A percentile compares a stretch with the other conserved stretches of the same genome.
These are phyloP conservation scores for Suillus paluster DNA, from an alignment of 768 basidiomycete genomes.

Conservation along the genomic window DNA sequence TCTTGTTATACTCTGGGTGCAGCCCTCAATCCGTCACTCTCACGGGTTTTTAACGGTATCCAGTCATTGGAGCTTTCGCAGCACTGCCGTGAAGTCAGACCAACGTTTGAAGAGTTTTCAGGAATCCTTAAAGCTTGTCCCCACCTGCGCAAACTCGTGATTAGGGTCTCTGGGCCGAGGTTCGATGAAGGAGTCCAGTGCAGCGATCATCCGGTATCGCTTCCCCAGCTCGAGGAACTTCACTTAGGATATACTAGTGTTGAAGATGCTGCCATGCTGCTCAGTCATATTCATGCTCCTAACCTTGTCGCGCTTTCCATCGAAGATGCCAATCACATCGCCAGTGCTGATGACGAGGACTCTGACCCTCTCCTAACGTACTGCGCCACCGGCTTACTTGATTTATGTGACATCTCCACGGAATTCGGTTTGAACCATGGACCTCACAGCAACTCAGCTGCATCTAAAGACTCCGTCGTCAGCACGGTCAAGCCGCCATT, in stretches of 20 bases:
- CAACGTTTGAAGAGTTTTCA: slow-evolving; percentile 47
- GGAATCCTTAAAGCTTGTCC: slow-evolving; percentile 46
- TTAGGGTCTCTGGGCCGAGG: slow-evolving; percentile 53
- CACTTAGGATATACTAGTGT: slow-evolving; percentile 49
- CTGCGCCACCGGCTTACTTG: slow-evolving; percentile 31
- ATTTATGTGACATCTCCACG: background rate
- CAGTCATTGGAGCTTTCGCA: slow-evolving; percentile 53
- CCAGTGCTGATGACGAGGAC: slow-evolving; percentile 45
- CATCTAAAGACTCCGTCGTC: slow-evolving; percentile 20
- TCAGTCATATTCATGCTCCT: slow-evolving; percentile 48
- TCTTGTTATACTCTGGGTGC: slow-evolving; percentile 25
- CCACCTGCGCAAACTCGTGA: slow-evolving; percentile 44
- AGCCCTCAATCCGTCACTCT: background rate
- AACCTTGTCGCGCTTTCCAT: slow-evolving; percentile 42
- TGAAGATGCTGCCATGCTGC: slow-evolving; percentile 41
- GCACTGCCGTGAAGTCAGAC: slow-evolving; percentile 58
- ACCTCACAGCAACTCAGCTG: slow-evolving; percentile 3
- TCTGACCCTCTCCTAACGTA: slow-evolving; percentile 39
- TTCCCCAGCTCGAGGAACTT: slow-evolving; percentile 44
- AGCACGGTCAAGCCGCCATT: slow-evolving; percentile 28
- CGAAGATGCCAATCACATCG: slow-evolving; percentile 50
- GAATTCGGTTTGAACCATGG: background rate
- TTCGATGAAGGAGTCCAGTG: slow-evolving; percentile 20
- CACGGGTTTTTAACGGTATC: slow-evolving; percentile 27
- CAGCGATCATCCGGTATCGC: slow-evolving; percentile 33